Conservation (phyloP, 208 protist species). For the Trypanosoma avium region DNA sequence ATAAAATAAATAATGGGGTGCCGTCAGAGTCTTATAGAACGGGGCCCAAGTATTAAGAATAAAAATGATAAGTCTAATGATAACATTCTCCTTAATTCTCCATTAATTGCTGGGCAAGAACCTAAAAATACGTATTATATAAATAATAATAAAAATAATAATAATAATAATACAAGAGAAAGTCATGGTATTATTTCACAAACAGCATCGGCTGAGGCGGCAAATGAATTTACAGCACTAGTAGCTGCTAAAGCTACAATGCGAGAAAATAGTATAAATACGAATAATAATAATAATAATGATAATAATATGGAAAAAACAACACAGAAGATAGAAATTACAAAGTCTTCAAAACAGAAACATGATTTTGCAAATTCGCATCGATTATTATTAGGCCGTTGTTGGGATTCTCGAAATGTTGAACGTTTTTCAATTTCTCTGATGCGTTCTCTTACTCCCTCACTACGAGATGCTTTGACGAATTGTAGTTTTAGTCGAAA, state of each 20-base stretch:
- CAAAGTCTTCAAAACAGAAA: conserved; percentile 48
- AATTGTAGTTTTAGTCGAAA: neutral
- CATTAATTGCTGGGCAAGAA: too few relatives aligned
- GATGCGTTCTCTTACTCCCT: conserved; percentile 30
- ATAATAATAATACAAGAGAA: too few relatives aligned
- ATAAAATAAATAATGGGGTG: conserved; percentile 33
- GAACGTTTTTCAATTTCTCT: conserved; percentile 48
- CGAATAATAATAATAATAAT: neutral
- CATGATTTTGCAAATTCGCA: conserved; percentile 78
- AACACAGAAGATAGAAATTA: neutral
- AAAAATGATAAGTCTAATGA: too few relatives aligned
- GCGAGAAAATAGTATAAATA: neutral
- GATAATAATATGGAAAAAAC: neutral
- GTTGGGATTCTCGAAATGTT: conserved; percentile 61
- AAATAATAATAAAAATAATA: too few relatives aligned
- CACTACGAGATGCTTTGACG: conserved; percentile 5
- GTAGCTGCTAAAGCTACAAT: conserved; percentile 3
- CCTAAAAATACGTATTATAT: too few relatives aligned
- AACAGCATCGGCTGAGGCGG: conserved; percentile 13
- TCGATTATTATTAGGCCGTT: conserved; percentile 62
- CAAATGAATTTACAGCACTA: conserved; percentile 7
- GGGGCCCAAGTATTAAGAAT: too few relatives aligned
- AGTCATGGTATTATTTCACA: too few relatives aligned
- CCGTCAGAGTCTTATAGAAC: too few relatives aligned
- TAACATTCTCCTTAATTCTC: too few relatives aligned